Evolutionary conservation across 2,329 filamentous ascomycete species (phyloP).

Genomic region (Pyrenochaeta sp.): DNA sequence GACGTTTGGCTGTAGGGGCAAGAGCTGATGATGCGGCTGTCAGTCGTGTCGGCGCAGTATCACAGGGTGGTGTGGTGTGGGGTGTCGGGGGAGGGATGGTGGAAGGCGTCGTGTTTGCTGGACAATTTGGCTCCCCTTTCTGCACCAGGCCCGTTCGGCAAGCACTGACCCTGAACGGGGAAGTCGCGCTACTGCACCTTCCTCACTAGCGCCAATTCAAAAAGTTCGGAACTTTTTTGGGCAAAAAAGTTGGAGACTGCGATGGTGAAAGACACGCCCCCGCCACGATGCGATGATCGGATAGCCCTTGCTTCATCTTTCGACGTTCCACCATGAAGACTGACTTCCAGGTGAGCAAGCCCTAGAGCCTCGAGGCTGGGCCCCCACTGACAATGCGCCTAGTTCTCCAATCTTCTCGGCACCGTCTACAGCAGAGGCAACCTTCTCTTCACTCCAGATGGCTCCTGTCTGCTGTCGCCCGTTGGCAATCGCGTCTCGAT

Average conservation of each 20-base stretch:
- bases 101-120: slow-evolving; percentile 34
- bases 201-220: slow-evolving; percentile 14
- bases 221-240: slow-evolving; percentile 24
- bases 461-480: slow-evolving; percentile 92
- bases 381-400: slow-evolving; percentile 34
- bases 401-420: slow-evolving; percentile 98
- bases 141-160: slow-evolving; percentile 48
- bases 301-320: slow-evolving; percentile 3
- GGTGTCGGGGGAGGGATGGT: slow-evolving; percentile 20
- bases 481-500: slow-evolving; percentile 96
- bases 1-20: neutral
- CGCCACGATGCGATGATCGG: slow-evolving; percentile 29
- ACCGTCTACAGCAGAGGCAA: slow-evolving; percentile 99
- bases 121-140: slow-evolving; percentile 53
- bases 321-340: slow-evolving; percentile 88
- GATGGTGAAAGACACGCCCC: slow-evolving; percentile 22
- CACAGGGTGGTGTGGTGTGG: neutral
- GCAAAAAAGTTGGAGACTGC: slow-evolving; percentile 48
- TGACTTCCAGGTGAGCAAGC: slow-evolving; percentile 82
- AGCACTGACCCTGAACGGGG: slow-evolving; percentile 48
- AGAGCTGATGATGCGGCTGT: neutral
- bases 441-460: slow-evolving; percentile 94
- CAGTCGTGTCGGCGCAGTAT: neutral
- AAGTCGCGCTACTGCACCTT: slow-evolving; percentile 42
- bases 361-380: neutral